Base-by-base conservation (phyloP, 306 rosid species). In the Echinosophora koreensis region DNA sequence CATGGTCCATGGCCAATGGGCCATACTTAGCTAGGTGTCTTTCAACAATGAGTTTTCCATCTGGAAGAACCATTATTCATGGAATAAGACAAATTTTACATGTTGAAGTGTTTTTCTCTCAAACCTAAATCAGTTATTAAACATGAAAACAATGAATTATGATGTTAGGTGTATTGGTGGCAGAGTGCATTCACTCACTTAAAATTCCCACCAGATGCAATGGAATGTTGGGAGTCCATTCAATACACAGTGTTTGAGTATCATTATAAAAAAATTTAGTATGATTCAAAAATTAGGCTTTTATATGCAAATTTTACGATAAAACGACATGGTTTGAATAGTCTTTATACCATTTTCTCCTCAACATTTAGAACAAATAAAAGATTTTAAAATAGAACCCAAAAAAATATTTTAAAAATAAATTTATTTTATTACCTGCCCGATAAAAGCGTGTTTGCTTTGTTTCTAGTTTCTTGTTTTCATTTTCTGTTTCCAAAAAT, bases 1-100 rank as follows among this genome's bases (percentile, higher is more conserved):
- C 51, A 67, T 56, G 37, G 28, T 52, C 44, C 16, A 28, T 28
- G 73, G 12, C 46, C 11, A 41, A 41, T 41, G 6, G 46, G 11
- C 15, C 60, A 8, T 55, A 22, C 59, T 35, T 13, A 42, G 51
- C 41, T 32, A n/a, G n/a, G 60, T 16, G 13, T 42, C 27, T 30
- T 52, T 35, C 62, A 30, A 69, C 54, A 32, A 17, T 32, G 64
- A 78, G 56, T 71, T 54, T 79, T 73, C 73, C 78, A 71, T 65
- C 32, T 77, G 71, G 76, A 56, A 47, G 49, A 13, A 38, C 65
- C 66, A 77, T 66, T 56, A 64, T 35, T 71, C 61, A 82, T 72
- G 8, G 30, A 66, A 58, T 66, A 66, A 77, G 83, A 72, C 86
- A 77, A 82, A 54, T 28, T 42, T 14, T 70, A 42, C 82, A 70